Evolutionary conservation across 129 eudicot species (phyloP), one percentile per base, ranked within the genome.

Genomic region (Arctium minus): DNA sequence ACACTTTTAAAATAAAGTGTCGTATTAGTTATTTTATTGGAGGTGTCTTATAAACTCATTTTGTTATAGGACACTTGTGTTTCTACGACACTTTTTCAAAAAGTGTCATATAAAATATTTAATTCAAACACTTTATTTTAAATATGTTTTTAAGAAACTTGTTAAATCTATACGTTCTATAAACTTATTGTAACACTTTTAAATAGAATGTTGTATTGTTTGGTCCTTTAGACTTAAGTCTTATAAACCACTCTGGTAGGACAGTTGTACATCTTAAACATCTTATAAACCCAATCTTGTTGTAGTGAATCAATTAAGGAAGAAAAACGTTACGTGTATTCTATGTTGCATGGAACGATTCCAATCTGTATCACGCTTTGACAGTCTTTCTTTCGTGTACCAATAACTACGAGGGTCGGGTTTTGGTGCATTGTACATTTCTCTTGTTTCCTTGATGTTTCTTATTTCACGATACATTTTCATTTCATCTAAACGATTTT

Each of bases 381-480:
- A 81, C 8, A 0, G 12, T 27, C 64, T 44, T 72, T 56, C 50
- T 73, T 60, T 56, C 27, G 62, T 6, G 39, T 72, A 73, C 74
- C 33, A n/a, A 62, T 29, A 17, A 60, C 13, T 4, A 60, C 36
- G 22, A 17, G 22, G 74, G 33, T 73, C 13, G 27, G 85, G 65
- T 81, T 81, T 46, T 9, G 68, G 80, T 81, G 68, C 67, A 39
- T 8, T 74, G 27, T 65, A 40, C 0, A 40, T n/a, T 72, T 80
- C 62, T 53, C 37, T 72, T 4, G 80, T 81, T 46, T 65, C 70
- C 38, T 65, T 82, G 37, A 67, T 11, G 17, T 74, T 75, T 53
- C 60, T 46, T 48, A 82, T 65, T 44, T 75, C 75, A 17, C 35
- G 75, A 75, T 65, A 67, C 17, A 65, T 17, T 67, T 46, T 75